phyloP scores from a whole-genome alignment of 108 stramenopile genomes.

The Skeletonema potamos region DNA sequence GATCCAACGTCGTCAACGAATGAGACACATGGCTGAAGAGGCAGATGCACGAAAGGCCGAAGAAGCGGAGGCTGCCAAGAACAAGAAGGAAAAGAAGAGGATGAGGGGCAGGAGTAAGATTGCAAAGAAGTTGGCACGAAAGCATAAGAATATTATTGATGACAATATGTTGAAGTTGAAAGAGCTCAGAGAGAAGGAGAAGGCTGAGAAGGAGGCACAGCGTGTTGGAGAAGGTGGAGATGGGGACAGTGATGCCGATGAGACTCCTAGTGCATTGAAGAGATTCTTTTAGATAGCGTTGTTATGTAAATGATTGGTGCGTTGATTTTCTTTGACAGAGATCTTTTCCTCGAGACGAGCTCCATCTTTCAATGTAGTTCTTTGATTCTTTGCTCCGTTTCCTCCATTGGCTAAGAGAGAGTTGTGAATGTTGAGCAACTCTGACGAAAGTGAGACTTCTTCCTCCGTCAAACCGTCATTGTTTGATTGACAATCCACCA shows the following conservation, averaged over 20 bases:
- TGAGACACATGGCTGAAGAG: constrained; percentile 63
- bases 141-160: constrained; percentile 92
- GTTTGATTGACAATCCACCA: neutral
- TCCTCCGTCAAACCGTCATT: neutral
- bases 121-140: constrained; percentile 89
- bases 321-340: neutral
- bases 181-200: constrained; percentile 75
- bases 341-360: neutral
- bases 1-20: constrained; percentile 57
- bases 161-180: constrained; percentile 72
- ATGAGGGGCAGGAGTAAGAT: constrained; percentile 96
- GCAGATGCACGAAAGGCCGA: constrained; percentile 56
- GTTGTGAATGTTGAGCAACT: neutral
- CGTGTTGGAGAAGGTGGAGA: constrained; percentile 26
- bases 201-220: constrained; percentile 35
- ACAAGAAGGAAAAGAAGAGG: constrained; percentile 88
- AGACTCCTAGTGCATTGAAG: constrained; percentile 53
- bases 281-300: constrained; percentile 48
- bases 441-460: neutral
- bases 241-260: neutral
- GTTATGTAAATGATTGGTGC: constrained; percentile 63
- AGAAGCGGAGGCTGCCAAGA: constrained; percentile 40
- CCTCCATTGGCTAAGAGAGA: neutral
- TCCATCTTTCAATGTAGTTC: neutral
- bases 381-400: neutral